Conservation (phyloP, 345 rosid species). For the Durio zibethinus region DNA sequence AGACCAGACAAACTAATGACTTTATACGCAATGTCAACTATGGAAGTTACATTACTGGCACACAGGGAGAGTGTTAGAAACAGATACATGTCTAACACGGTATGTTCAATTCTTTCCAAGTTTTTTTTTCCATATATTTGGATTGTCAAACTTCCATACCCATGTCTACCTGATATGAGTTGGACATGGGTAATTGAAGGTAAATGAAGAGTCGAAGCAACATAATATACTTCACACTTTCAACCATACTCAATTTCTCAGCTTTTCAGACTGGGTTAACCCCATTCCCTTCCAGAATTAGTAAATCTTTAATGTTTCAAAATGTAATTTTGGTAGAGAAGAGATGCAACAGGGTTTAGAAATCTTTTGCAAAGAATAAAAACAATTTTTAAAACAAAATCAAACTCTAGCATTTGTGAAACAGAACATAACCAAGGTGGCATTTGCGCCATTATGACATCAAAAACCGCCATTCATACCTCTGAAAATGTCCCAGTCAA, state of each 20-base stretch:
- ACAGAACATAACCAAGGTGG: not conserved
- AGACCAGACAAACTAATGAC: not conserved
- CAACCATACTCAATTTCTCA: not conserved
- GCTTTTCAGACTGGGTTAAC: not conserved
- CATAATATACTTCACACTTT: not conserved
- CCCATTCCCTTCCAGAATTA: not conserved
- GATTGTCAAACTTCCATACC: not conserved
- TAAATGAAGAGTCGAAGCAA: not conserved
- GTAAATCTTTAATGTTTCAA: not conserved
- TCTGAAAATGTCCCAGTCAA: conserved; percentile 93
- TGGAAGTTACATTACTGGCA: not conserved
- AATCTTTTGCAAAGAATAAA: not conserved
- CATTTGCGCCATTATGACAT: not conserved
- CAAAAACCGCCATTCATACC: conserved; percentile 37
- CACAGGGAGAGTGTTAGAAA: not conserved
- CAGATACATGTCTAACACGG: not conserved
- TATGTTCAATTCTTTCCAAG: not conserved
- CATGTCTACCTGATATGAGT: not conserved
- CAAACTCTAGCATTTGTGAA: not conserved
- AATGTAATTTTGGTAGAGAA: not conserved
- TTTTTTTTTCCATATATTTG: not conserved
- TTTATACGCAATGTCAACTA: not conserved
- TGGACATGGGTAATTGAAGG: not conserved
- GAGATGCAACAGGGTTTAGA: not conserved
- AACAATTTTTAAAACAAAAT: not conserved